Evolutionary conservation across 2,329 filamentous ascomycete species (phyloP), one percentile per base, ranked within the genome.

Genomic region (Colletotrichum sp.): DNA sequence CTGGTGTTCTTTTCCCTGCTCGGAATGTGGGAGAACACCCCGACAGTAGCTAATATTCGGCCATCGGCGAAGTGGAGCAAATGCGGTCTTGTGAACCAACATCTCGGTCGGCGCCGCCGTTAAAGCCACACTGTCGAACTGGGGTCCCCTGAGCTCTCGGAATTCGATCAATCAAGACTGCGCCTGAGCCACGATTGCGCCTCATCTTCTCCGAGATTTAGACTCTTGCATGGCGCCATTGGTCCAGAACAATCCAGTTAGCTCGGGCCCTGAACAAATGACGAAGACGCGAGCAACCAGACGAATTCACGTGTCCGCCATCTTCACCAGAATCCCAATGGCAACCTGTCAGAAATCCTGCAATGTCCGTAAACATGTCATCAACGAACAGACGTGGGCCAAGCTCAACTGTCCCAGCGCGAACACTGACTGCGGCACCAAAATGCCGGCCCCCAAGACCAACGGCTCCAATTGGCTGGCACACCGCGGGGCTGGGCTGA

Each of bases 321-420:
- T 59, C 13, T 59, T 18, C 10, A 34, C 34, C 34, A 34, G 34
- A 34, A 34, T 16, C 24, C 55, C 4, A 59, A 52, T 0, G n/a
- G 2, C 3, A 21, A 21, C 6, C 43, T 52, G 21, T 59, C 55
- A 59, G 55, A 59, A 26, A 59, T 28, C 26, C 26, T 28, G n/a
- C 55, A 59, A 0, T 24, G 21, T 59, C 24, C 26, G 24, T 59
- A 21, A 59, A 59, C 1, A 59, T 59, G 55, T 59, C 55, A 59
- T 59, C 24, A 52, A 52, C 43, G 43, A 52, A 52, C 52, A 74
- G 48, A 74, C 72, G 68, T 72, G 28, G 36, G 72, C 72, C 72
- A 72, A 72, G 68, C 16, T 36, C 18, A 30, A 26, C 57, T 43
- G 48, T n/a, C 18, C 26, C 9, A 52, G 26, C 71, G 34, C 59